Conservation (phyloP, 768 basidiomycete species). For the Auricularia sp. region DNA sequence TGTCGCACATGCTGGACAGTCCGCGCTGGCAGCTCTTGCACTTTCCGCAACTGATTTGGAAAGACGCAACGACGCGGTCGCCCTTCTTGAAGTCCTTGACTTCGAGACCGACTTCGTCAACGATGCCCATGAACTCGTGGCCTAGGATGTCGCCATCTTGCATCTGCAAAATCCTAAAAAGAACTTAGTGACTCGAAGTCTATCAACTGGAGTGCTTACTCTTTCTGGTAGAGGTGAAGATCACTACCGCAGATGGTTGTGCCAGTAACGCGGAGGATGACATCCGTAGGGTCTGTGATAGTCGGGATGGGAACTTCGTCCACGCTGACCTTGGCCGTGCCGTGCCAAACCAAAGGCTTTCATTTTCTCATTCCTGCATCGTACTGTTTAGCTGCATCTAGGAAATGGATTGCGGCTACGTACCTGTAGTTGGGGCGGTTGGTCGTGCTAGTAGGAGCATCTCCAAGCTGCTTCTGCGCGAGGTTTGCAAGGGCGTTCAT, state of each 20-base stretch:
- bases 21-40: slow-evolving; percentile 68
- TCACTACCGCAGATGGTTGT: slow-evolving; percentile 66
- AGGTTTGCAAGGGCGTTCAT: not conserved
- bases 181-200: slow-evolving; percentile 13
- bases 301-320: slow-evolving; percentile 42
- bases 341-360: slow-evolving; percentile 65
- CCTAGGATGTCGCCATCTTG: slow-evolving; percentile 69
- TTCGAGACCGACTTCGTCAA: slow-evolving; percentile 54
- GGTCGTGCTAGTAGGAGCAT: not conserved
- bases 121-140: slow-evolving; percentile 66
- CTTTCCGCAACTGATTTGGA: slow-evolving; percentile 60
- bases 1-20: slow-evolving; percentile 60
- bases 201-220: slow-evolving; percentile 48
- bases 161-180: slow-evolving; percentile 16
- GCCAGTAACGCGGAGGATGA: slow-evolving; percentile 65
- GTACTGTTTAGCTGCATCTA: too few relatives aligned
- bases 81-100: slow-evolving; percentile 52
- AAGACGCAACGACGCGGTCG: slow-evolving; percentile 67
- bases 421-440: not conserved
- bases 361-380: slow-evolving; percentile 26
- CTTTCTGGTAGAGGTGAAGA: slow-evolving; percentile 39
- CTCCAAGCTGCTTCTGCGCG: not conserved
- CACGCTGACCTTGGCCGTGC: slow-evolving; percentile 31
- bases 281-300: slow-evolving; percentile 64
- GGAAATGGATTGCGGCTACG: too few relatives aligned